phyloP scores from a whole-genome alignment of 441 rosid genomes.

The Theobroma grandiflorum region DNA sequence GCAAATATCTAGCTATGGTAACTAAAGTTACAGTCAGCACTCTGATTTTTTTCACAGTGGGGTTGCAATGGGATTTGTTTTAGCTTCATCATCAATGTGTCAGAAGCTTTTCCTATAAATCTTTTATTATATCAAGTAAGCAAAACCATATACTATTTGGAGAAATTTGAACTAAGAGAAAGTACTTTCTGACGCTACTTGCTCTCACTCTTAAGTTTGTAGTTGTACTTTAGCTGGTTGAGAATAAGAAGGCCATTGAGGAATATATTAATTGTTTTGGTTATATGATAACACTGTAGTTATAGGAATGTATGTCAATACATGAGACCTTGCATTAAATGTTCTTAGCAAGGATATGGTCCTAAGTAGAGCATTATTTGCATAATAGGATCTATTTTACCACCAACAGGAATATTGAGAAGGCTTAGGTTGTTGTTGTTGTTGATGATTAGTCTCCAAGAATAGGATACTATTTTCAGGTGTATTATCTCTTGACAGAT shows the following conservation, averaged over 20 bases:
- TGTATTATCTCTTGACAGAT: constrained; percentile 27
- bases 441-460: not conserved
- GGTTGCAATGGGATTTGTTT: not conserved
- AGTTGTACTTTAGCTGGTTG: constrained; percentile 1
- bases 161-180: not conserved
- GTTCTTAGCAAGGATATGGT: not conserved
- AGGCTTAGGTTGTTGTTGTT: not conserved
- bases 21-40: not conserved
- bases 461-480: constrained; percentile 22
- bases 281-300: not conserved
- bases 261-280: not conserved
- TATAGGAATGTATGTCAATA: not conserved
- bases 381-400: constrained; percentile 4
- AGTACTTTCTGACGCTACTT: not conserved
- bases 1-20: not conserved
- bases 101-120: not conserved
- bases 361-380: not conserved
- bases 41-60: not conserved
- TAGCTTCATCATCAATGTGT: not conserved
- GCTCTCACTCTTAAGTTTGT: not conserved
- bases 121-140: constrained; percentile 6
- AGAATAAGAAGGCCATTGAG: constrained; percentile 8
- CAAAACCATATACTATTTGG: not conserved
- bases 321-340: not conserved
- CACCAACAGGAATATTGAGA: not conserved